These are phyloP conservation scores for Salvia rosmarinus DNA, from an alignment of 257 asterid species.

Conservation along the genomic window DNA sequence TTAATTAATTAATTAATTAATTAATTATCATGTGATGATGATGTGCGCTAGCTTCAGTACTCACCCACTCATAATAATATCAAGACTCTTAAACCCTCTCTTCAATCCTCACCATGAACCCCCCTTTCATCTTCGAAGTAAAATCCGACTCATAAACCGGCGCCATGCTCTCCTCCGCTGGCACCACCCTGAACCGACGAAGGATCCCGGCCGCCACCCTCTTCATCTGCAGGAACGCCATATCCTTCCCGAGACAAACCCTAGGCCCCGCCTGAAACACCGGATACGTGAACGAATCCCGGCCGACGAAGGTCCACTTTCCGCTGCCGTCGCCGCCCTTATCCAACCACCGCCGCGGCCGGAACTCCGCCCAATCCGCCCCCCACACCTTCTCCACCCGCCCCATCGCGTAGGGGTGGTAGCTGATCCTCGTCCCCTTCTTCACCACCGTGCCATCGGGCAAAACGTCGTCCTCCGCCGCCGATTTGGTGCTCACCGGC, in stretches of 20 bases:
- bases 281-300: constrained; percentile 46
- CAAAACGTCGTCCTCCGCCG: constrained; percentile 48
- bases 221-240: constrained; percentile 46
- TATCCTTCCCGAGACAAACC: constrained; percentile 41
- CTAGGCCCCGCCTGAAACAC: constrained; percentile 46
- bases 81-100: constrained; percentile 12
- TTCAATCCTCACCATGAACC: constrained; percentile 37
- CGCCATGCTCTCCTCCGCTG: constrained; percentile 27
- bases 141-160: constrained; percentile 30
- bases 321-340: constrained; percentile 30
- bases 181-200: constrained; percentile 40
- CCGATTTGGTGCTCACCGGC: constrained; percentile 52
- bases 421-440: constrained; percentile 55
- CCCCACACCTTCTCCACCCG: constrained; percentile 65
- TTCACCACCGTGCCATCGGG: constrained; percentile 62
- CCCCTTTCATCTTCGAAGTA: constrained; percentile 45
- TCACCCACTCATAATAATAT: too few species aligned
- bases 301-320: constrained; percentile 52
- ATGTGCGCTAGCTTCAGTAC: too few species aligned
- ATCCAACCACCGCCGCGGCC: constrained; percentile 67
- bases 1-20: too few species aligned
- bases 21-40: too few species aligned
- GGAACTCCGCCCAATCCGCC: constrained; percentile 60
- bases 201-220: constrained; percentile 38
- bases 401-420: constrained; percentile 76